Base-by-base conservation (phyloP, 2,329 filamentous ascomycete genomes). In the Cercospora berteroae region DNA sequence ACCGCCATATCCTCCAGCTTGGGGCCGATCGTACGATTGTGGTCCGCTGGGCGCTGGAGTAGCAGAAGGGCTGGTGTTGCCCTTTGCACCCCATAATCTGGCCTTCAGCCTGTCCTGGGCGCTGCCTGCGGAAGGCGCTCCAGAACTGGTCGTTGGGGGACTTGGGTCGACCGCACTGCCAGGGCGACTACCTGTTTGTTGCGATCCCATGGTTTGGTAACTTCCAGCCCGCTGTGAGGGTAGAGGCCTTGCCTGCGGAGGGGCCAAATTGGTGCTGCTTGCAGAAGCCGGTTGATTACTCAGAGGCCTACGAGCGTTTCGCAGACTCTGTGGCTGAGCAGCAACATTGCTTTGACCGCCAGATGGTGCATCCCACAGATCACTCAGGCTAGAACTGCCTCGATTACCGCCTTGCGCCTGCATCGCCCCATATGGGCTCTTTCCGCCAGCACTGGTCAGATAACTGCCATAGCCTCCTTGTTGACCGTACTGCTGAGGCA, bases 21-120 rank as follows among this genome's bases (percentile, higher is more conserved):
- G 55, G n/a, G 63, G 58, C 57, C 69, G 67, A 48, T 69, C 67
- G 33, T 72, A 73, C 13, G 69, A 69, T 42, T 72, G 71, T 29
- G 65, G 42, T 10, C 62, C 66, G 52, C 65, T 64, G 42, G 42
- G 18, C n/a, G 44, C 66, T 31, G 66, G 65, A 65, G 58, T 69
- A 3, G 70, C 59, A 63, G 69, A 69, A 16, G 67, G 63, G 42
- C 72, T 71, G 8, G 48, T 42, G 31, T 60, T 64, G 57, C 52
- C 25, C 23, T 67, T 67, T 9, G 67, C 74, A 56, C 77, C 77
- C 84, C 93, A 93, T 56, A 97, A 81, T 69, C 92, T 83, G 74
- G 93, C 92, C 76, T 93, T 92, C 73, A 97, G 82, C 72, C 92
- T 85, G 74, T 96, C 92, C 80, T 96, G 92, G 60, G 93, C 93